These are phyloP conservation scores for Coccomyxa sp. DNA, from an alignment of 139 green algal species.

Conservation along the genomic window DNA sequence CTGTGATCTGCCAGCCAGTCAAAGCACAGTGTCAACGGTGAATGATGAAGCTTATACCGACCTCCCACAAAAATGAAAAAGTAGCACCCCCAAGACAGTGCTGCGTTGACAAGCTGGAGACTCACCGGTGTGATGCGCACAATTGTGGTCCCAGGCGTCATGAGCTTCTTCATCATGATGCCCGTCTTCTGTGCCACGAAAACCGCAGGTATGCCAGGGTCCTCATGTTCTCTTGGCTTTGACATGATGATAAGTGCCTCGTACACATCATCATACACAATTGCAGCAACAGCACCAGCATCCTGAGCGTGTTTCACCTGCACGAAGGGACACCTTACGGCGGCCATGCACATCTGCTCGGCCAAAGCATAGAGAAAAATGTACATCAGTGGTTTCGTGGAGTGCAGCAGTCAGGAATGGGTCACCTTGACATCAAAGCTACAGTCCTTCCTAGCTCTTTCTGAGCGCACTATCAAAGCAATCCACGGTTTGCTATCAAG, in stretches of 20 bases:
- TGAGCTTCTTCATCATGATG: conserved; percentile 57
- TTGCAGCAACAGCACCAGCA: conserved; percentile 65
- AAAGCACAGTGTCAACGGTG: not conserved
- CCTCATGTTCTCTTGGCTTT: conserved; percentile 46
- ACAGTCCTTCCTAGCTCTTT: conserved; percentile 53
- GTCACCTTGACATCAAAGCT: conserved; percentile 80
- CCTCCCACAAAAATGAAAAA: too few species aligned
- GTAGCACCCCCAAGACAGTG: too few species aligned
- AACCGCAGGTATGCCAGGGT: conserved; percentile 69
- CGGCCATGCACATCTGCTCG: not conserved
- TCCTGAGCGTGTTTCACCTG: conserved; percentile 64
- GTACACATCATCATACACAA: conserved; percentile 71
- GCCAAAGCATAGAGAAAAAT: too few species aligned
- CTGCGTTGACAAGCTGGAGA: not conserved
- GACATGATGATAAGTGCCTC: conserved; percentile 78
- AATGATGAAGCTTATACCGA: too few species aligned
- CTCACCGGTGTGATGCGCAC: conserved; percentile 52
- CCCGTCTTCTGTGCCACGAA: conserved; percentile 70
- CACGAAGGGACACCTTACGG: not conserved
- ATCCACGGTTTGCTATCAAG: conserved; percentile 47
- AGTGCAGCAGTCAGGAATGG: too few species aligned
- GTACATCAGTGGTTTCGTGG: too few species aligned
- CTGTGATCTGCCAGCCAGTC: conserved; percentile 16
- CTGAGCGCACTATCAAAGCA: conserved; percentile 56
- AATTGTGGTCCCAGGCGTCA: conserved; percentile 21